Evolutionary conservation across 768 basidiomycete species (phyloP).

Genomic region (Suillus variegatus): DNA sequence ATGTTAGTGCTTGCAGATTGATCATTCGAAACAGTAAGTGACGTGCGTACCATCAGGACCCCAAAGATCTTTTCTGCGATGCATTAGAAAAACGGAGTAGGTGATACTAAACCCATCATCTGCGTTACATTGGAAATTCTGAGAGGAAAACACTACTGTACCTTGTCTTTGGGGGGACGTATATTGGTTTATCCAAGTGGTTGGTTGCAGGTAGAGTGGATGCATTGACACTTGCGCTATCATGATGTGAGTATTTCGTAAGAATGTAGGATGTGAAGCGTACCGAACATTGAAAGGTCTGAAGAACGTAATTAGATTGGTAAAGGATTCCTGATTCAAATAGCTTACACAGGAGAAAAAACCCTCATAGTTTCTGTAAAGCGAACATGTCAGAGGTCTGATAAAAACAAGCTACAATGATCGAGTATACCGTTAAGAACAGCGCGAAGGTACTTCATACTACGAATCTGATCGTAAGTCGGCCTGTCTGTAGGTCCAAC

Average conservation of each 20-base stretch:
- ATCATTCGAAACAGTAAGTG: background rate
- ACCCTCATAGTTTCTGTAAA: constrained; percentile 52
- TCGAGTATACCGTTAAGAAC: constrained; percentile 56
- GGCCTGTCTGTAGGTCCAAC: constrained; percentile 52
- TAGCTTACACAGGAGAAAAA: constrained; percentile 49
- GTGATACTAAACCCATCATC: background rate
- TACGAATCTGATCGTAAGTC: constrained; percentile 53
- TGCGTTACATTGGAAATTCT: background rate
- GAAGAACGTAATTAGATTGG: background rate
- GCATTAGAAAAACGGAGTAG: constrained; percentile 67
- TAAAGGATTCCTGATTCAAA: background rate
- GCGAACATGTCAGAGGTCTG: background rate
- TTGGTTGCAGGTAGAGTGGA: constrained; percentile 44
- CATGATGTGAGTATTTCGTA: constrained; percentile 8
- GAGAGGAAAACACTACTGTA: constrained; percentile 13
- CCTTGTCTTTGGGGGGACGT: constrained; percentile 43
- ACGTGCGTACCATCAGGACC: constrained; percentile 58
- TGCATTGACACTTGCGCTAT: constrained; percentile 47
- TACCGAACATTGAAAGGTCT: constrained; percentile 53
- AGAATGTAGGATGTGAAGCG: constrained; percentile 1
- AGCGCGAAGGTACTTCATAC: constrained; percentile 65
- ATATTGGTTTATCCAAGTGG: constrained; percentile 23
- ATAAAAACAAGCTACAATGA: background rate
- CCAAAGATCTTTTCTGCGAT: constrained; percentile 66
- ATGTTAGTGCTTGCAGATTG: background rate